Percentiles rank a stretch among this genome's conserved stretches.
Conservation (phyloP, 176 grass and related monocot genomes). For the Avena insularis region DNA sequence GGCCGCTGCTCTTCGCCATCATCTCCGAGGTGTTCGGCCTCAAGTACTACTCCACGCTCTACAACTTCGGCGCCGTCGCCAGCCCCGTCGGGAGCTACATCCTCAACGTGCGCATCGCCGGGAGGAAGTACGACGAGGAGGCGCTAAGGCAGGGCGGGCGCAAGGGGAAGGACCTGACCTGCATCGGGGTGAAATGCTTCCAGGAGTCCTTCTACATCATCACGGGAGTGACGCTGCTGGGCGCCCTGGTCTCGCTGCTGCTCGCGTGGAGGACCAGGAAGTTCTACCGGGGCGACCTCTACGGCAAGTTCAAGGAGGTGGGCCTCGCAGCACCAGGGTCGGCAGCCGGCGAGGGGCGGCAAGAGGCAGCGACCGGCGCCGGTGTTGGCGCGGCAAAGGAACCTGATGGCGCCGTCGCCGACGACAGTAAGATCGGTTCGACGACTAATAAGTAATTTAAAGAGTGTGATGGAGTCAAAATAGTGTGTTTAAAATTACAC, state of each 20-base stretch:
- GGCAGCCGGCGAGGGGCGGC: background rate
- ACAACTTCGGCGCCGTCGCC: conserved; percentile 77
- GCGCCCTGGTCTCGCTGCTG: conserved; percentile 55
- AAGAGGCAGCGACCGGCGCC: background rate
- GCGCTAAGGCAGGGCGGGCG: conserved; percentile 47
- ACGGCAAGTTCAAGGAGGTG: conserved; percentile 64
- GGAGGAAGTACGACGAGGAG: conserved; percentile 56
- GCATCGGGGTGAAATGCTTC: conserved; percentile 72
- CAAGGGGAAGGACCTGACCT: conserved; percentile 19
- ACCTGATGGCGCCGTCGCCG: background rate
- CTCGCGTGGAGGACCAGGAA: conserved; percentile 71
- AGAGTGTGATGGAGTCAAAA: background rate
- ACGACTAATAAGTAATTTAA: background rate
- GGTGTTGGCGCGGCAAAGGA: background rate
- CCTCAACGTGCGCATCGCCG: conserved; percentile 62
- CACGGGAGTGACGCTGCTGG: conserved; percentile 53
- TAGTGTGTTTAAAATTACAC: background rate
- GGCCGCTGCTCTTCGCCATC: conserved; percentile 77
- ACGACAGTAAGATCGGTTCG: background rate
- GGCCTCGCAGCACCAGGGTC: background rate
- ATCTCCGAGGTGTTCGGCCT: conserved; percentile 90
- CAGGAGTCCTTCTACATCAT: conserved; percentile 65
- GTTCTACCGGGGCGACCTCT: conserved; percentile 72
- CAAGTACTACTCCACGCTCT: conserved; percentile 92
- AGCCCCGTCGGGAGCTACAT: conserved; percentile 75